These are phyloP conservation scores for Ilyonectria mors-panacis DNA, from an alignment of 2,329 filamentous ascomycete genomes.

Conservation along the genomic window DNA sequence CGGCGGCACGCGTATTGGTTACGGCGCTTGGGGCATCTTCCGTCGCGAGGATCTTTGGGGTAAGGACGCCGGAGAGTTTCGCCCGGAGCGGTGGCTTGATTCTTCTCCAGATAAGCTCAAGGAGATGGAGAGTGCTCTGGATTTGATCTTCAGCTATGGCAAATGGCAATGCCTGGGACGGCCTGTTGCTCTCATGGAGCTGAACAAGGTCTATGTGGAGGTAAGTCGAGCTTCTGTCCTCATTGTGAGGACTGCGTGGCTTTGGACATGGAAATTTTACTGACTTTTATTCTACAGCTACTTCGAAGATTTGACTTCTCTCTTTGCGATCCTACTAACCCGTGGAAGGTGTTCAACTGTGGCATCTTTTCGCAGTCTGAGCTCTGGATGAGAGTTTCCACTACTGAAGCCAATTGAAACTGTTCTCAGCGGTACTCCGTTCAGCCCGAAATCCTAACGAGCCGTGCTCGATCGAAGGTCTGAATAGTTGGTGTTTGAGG, in stretches of 20 bases:
- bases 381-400: slow-evolving; percentile 42
- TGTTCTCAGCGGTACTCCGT: background rate
- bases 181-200: slow-evolving; percentile 56
- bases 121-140: slow-evolving; percentile 55
- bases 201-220: slow-evolving; percentile 60
- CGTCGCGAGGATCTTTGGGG: slow-evolving; percentile 54
- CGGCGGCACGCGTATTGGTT: slow-evolving; percentile 51
- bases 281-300: slow-evolving; percentile 38
- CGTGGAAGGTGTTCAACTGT: slow-evolving; percentile 51
- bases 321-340: slow-evolving; percentile 50
- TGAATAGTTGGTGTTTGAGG: too few relatives aligned
- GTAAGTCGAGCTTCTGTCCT: slow-evolving; percentile 41
- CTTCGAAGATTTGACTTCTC: slow-evolving; percentile 51
- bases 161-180: slow-evolving; percentile 57
- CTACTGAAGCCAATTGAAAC: background rate
- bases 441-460: too few relatives aligned
- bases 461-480: too few relatives aligned
- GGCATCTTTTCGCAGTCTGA: slow-evolving; percentile 52
- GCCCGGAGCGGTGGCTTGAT: slow-evolving; percentile 57
- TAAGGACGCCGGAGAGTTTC: slow-evolving; percentile 52
- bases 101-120: slow-evolving; percentile 48
- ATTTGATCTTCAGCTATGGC: slow-evolving; percentile 58
- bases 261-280: background rate
- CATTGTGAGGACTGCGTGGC: background rate
- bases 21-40: slow-evolving; percentile 55